A percentile compares a stretch with the other conserved stretches of the same genome.
Evolutionary conservation across 2,329 filamentous ascomycete species (phyloP).

Genomic region (Pseudogymnoascus sp.): DNA sequence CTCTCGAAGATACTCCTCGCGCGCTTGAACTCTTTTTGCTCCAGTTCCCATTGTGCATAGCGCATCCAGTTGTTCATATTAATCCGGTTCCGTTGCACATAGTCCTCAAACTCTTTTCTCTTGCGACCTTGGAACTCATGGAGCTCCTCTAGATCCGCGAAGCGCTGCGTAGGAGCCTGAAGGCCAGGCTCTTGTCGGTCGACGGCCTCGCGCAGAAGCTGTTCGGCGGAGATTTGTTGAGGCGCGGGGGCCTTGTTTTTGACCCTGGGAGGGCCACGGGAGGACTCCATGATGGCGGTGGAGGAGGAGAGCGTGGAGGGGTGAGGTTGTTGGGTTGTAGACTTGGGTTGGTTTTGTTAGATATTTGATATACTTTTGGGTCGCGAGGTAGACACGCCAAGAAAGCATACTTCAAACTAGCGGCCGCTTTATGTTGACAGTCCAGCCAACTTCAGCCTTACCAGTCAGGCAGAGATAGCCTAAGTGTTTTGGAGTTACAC

Average conservation of each 20-base stretch:
- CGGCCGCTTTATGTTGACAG: background rate
- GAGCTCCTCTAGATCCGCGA: constrained; percentile 93
- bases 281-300: constrained; percentile 67
- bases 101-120: constrained; percentile 94
- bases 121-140: constrained; percentile 97
- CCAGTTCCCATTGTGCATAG: constrained; percentile 94
- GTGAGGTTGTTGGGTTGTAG: background rate
- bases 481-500: background rate
- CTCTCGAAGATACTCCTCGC: constrained; percentile 91
- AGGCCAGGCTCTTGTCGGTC: constrained; percentile 86
- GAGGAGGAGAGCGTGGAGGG: constrained; percentile 7
- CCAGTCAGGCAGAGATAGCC: background rate
- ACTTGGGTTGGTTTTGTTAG: background rate
- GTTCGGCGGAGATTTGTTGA: constrained; percentile 89
- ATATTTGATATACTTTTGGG: constrained; percentile 8
- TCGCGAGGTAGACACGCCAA: constrained; percentile 6
- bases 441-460: background rate
- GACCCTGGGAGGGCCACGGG: constrained; percentile 86
- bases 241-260: constrained; percentile 97
- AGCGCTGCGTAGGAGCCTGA: constrained; percentile 87
- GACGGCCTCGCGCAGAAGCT: constrained; percentile 93
- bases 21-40: constrained; percentile 93
- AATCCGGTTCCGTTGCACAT: constrained; percentile 87
- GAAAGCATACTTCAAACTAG: background rate
- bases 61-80: constrained; percentile 99